Conservation (phyloP, 441 rosid species). For the Rhodomyrtus psidioides region DNA sequence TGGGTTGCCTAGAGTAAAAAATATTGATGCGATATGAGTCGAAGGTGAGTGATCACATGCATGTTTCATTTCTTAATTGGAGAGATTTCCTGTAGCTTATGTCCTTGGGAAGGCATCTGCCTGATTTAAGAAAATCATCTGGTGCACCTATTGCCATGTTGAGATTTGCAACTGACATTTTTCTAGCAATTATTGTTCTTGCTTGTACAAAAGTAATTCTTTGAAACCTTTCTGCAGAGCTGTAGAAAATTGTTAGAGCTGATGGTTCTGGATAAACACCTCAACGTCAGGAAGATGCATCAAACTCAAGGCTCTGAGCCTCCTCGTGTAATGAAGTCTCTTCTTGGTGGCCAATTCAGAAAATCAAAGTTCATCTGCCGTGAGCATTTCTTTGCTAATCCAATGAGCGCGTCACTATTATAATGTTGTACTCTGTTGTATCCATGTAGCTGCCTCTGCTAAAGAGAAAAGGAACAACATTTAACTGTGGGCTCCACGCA, state of each 20-base stretch:
- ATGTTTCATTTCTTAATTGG: background rate
- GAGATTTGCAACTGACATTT: background rate
- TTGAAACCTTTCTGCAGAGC: conserved; percentile 35
- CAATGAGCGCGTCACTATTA: conserved; percentile 20
- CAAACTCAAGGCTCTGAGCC: conserved; percentile 42
- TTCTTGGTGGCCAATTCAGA: conserved; percentile 30
- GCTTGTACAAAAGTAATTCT: background rate
- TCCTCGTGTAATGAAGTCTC: conserved; percentile 41
- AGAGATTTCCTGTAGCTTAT: background rate
- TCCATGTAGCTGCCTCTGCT: background rate
- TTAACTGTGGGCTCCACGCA: background rate
- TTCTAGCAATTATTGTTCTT: background rate
- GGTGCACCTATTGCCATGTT: background rate
- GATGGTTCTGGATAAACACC: conserved; percentile 69
- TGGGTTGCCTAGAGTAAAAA: background rate
- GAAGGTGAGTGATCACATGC: background rate
- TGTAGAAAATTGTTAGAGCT: conserved; percentile 65
- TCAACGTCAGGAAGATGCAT: conserved; percentile 53
- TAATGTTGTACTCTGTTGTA: background rate
- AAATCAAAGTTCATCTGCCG: conserved; percentile 42
- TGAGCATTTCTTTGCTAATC: conserved; percentile 72
- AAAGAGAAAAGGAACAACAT: background rate
- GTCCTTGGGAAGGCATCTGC: background rate
- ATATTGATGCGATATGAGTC: background rate
- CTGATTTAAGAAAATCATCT: background rate